phyloP scores from a whole-genome alignment of 2,329 filamentous ascomycete genomes.

The Calonectria leucothoes region DNA sequence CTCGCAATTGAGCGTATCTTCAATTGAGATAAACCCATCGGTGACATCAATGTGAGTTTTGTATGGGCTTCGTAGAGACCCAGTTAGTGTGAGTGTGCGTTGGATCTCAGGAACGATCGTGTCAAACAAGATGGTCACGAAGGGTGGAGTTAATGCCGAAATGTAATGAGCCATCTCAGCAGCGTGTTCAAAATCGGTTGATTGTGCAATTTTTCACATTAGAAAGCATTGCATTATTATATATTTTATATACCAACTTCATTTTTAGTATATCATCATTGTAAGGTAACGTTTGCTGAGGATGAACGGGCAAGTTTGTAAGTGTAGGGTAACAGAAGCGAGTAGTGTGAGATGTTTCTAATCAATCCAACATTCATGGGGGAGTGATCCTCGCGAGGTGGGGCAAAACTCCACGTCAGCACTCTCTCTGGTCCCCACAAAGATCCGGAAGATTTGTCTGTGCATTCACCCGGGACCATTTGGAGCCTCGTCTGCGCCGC shows the following conservation, averaged over 20 bases:
- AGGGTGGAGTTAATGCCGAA: not conserved
- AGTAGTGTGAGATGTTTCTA: not conserved
- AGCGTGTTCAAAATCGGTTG: not conserved
- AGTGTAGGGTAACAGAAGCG: not conserved
- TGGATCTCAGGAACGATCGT: not conserved
- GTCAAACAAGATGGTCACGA: not conserved
- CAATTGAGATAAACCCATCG: not conserved
- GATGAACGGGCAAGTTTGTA: not conserved
- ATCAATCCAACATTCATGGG: not conserved
- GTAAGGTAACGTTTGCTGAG: not conserved
- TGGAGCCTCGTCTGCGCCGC: not conserved
- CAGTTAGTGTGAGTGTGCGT: not conserved
- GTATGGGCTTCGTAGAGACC: not conserved
- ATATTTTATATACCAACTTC: not conserved
- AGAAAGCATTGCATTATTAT: not conserved
- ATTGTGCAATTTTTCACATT: not conserved
- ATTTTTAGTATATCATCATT: not conserved
- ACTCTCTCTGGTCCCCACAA: not conserved
- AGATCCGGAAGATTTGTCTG: not conserved
- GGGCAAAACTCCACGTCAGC: not conserved
- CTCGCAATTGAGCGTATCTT: not conserved
- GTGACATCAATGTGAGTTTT: not conserved
- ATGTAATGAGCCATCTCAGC: not conserved
- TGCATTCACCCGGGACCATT: not conserved
- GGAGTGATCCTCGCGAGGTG: not conserved